These are phyloP conservation scores for Lanmaoa pseudosensibilis DNA, from an alignment of 768 basidiomycete species.

Conservation along the genomic window DNA sequence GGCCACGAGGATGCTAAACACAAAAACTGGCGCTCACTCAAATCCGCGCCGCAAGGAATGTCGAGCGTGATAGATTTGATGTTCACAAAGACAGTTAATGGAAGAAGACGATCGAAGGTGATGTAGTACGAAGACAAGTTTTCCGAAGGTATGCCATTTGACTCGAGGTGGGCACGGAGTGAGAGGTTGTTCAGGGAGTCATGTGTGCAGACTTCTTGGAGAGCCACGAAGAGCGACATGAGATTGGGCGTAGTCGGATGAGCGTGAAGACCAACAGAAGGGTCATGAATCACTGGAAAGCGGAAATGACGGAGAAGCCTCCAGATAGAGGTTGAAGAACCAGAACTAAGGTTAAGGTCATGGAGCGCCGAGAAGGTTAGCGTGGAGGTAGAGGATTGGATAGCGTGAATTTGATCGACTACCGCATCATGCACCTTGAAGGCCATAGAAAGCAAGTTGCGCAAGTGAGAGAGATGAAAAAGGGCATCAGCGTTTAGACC, in stretches of 20 bases:
- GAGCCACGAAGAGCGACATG: constrained; percentile 1
- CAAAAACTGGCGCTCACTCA: constrained; percentile 9
- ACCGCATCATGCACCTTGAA: neutral
- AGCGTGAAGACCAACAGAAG: neutral
- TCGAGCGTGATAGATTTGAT: constrained; percentile 2
- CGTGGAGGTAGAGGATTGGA: neutral
- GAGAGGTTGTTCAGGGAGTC: neutral
- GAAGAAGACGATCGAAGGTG: constrained; percentile 1
- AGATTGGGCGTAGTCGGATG: neutral
- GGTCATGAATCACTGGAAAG: neutral
- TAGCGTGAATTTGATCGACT: neutral
- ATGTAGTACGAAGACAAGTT: neutral
- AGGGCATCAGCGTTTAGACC: neutral
- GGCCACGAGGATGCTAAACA: constrained; percentile 19
- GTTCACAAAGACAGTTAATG: constrained; percentile 7
- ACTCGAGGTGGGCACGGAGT: neutral
- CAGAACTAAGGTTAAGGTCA: neutral
- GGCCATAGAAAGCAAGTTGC: neutral
- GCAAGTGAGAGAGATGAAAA: constrained; percentile 3
- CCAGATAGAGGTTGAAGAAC: neutral
- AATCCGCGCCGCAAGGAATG: neutral
- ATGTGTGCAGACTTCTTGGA: neutral
- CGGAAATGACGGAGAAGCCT: neutral
- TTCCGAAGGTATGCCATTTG: neutral
- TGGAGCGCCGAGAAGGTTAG: constrained; percentile 6